Evolutionary conservation across 163 green algal genomes (phyloP).

Genomic region (Chlamydomonas reinhardtii): DNA sequence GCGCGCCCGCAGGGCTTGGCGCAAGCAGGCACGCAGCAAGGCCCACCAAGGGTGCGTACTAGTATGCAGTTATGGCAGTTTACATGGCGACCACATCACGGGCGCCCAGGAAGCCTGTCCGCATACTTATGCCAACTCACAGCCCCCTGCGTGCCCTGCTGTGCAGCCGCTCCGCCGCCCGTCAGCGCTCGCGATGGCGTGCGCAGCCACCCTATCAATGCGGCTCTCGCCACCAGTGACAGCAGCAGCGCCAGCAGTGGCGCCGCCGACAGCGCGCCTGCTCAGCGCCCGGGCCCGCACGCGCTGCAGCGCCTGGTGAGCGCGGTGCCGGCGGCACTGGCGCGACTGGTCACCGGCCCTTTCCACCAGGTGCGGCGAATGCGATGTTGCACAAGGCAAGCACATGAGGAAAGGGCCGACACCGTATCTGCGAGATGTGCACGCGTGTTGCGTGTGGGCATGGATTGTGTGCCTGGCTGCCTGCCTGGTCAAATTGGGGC

Average conservation of each 20-base stretch:
- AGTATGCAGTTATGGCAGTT: neutral
- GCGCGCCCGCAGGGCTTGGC: neutral
- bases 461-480: too few relatives aligned
- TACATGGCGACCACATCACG: neutral
- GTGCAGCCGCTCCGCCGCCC: neutral
- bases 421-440: too few relatives aligned
- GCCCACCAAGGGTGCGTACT: neutral
- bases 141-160: too few relatives aligned
- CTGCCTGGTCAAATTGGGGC: too few relatives aligned
- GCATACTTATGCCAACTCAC: too few relatives aligned
- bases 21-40: neutral
- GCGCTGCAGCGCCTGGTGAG: neutral
- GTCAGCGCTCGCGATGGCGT: neutral
- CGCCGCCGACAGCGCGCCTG: neutral
- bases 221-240: neutral
- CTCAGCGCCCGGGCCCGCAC: neutral
- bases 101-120: too few relatives aligned
- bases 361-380: neutral
- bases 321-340: constrained; percentile 1
- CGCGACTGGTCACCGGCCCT: neutral
- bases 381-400: too few relatives aligned
- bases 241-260: neutral
- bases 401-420: too few relatives aligned
- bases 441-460: too few relatives aligned
- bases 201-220: constrained; percentile 31